Base-by-base conservation (phyloP, 192 early-diverging fungal genomes). In the Irineochytrium annulatum region DNA sequence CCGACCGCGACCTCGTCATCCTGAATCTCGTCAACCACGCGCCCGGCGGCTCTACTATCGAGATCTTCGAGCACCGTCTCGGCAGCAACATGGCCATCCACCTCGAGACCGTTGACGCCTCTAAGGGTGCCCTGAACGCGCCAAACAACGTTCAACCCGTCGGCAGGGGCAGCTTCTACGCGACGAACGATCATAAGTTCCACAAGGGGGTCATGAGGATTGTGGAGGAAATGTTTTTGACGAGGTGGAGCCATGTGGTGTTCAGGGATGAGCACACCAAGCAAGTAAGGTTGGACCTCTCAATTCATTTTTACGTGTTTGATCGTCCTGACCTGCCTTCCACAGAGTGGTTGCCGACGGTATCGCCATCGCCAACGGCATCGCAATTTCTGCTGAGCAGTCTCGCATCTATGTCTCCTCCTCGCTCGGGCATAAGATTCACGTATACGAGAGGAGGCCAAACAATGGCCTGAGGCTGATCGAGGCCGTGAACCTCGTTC, bases 131-230 rank as follows among this genome's bases (percentile, higher is more conserved):
- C 5, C 41, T 55, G 5, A 37, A 8, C 11, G 8, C 31, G 6
- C 54, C 54, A 5, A 55, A 55, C 54, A 34, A 55, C 46, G 24
- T 49, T 8, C 46, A 49, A 22, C 46, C 46, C 6, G 22, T 22
- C 22, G 46, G 46, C 11, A 8, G 24, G 24, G 6, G 22, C 8
- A 20, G 17, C 46, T 49, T 49, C 24, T 49, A 49, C 24, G 46
- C 24, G 13, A 49, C 46, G 46, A 49, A 49, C 46, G 46, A 49
- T 22, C 46, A 49, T 24, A 8, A 24, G 11, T 17, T 8, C 24
- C 13, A 8, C 46, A 20, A 8, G 46, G 46, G 46, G 6, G 22
- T 24, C 24, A 8, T 8, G 11, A 8, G 46, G 13, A 49, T 17
- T 5, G 24, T 49, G 8, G 46, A 49, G 46, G 46, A 49, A 8